These are phyloP conservation scores for Nannochloropsis gaditana DNA, from an alignment of 108 stramenopile genomes.

Conservation along the genomic window DNA sequence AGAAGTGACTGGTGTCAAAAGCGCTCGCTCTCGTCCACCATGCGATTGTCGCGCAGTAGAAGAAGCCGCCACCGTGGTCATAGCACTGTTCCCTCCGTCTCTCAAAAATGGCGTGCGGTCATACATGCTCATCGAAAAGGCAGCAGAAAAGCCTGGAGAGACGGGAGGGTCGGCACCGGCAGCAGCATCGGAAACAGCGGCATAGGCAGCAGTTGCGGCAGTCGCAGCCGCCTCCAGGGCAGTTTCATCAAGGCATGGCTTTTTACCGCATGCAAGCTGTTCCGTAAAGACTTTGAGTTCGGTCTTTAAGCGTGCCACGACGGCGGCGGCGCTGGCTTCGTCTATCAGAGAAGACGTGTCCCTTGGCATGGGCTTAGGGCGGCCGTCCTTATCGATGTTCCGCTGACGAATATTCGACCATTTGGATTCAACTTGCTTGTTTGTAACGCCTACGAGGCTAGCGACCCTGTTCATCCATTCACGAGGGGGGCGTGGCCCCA, in stretches of 20 bases:
- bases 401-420: neutral
- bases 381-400: neutral
- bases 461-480: neutral
- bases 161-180: neutral
- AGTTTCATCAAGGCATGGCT: neutral
- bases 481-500: constrained; percentile 1
- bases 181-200: neutral
- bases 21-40: neutral
- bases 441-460: neutral
- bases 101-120: neutral
- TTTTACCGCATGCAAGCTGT: neutral
- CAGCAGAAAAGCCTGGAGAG: neutral
- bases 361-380: neutral
- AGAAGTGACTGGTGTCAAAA: neutral
- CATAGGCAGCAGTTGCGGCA: neutral
- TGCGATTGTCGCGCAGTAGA: neutral
- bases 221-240: neutral
- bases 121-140: neutral
- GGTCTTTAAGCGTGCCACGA: neutral
- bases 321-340: neutral
- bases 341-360: neutral
- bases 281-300: neutral
- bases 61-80: neutral
- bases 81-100: neutral
- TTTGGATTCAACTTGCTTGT: neutral